A percentile compares a stretch with the other conserved stretches of the same genome.
These are phyloP conservation scores for Penicillium sp. DNA, from an alignment of 2,329 filamentous ascomycete species.

Conservation along the genomic window DNA sequence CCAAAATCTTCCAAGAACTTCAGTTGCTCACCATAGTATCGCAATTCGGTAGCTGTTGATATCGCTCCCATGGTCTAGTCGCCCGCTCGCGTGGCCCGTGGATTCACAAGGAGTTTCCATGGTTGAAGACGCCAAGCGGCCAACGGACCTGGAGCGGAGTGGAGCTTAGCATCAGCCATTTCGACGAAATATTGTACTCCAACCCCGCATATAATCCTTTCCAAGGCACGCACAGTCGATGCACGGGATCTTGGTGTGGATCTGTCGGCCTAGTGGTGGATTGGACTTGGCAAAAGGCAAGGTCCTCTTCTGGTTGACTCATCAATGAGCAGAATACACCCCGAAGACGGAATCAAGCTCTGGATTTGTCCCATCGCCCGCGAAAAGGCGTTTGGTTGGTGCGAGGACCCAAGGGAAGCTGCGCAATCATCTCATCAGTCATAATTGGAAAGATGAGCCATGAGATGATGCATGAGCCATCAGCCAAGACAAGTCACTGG, in stretches of 20 bases:
- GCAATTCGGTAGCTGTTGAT: neutral
- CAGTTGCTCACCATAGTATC: neutral
- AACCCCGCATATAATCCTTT: neutral
- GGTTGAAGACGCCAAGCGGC: neutral
- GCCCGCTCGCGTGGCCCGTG: neutral
- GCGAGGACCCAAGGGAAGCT: no score
- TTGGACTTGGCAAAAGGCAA: neutral
- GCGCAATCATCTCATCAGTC: neutral
- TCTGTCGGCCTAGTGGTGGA: neutral
- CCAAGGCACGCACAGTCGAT: neutral
- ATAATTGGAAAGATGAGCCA: neutral
- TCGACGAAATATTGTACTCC: neutral
- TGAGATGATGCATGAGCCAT: neutral
- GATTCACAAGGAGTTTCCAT: neutral
- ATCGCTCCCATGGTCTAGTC: neutral
- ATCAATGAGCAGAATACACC: neutral
- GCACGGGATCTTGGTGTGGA: neutral
- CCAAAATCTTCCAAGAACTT: neutral
- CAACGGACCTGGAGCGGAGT: neutral
- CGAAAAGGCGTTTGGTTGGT: neutral
- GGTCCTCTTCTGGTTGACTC: neutral
- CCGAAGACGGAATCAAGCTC: neutral
- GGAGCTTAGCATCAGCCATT: constrained; percentile 5
- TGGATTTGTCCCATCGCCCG: neutral
- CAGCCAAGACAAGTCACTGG: no score